Conservation (phyloP, 208 protist species). For the Leishmania gerbilli region DNA sequence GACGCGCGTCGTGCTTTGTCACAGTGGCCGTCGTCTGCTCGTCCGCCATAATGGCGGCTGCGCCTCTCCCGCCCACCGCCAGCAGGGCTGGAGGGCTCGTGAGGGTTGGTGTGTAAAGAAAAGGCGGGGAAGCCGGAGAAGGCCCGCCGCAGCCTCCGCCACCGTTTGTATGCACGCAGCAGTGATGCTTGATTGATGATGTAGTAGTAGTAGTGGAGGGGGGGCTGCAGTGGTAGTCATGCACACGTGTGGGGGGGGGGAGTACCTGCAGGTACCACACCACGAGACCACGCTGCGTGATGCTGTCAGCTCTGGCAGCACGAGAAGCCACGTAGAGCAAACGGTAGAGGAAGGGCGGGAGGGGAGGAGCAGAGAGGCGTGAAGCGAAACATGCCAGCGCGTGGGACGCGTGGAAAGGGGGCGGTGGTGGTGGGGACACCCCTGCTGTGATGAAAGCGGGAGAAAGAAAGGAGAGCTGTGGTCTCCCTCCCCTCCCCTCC, state of each 20-base stretch:
- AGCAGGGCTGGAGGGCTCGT: background rate
- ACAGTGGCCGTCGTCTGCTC: background rate
- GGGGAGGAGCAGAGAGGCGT: background rate
- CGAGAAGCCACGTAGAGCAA: conserved; percentile 1
- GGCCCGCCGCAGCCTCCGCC: background rate
- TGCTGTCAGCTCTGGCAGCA: background rate
- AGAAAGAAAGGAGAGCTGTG: background rate
- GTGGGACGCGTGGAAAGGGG: conserved; percentile 6
- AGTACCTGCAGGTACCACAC: no score
- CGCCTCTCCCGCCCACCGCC: background rate
- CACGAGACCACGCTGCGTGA: background rate
- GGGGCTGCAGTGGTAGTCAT: background rate
- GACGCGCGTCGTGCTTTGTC: background rate
- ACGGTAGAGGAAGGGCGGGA: background rate
- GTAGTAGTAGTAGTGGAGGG: background rate
- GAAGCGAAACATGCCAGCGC: conserved; percentile 1
- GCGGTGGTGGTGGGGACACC: background rate
- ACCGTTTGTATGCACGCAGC: background rate
- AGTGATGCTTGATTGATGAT: background rate
- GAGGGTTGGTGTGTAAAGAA: background rate
- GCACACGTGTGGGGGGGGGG: background rate
- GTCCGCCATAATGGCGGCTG: background rate
- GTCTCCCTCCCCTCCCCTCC: background rate
- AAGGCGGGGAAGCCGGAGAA: background rate
- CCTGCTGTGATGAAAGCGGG: background rate